Percentiles rank a stretch among this genome's conserved stretches.
Conservation (phyloP, 768 basidiomycete genomes). For the Phylloporus scabripes region DNA sequence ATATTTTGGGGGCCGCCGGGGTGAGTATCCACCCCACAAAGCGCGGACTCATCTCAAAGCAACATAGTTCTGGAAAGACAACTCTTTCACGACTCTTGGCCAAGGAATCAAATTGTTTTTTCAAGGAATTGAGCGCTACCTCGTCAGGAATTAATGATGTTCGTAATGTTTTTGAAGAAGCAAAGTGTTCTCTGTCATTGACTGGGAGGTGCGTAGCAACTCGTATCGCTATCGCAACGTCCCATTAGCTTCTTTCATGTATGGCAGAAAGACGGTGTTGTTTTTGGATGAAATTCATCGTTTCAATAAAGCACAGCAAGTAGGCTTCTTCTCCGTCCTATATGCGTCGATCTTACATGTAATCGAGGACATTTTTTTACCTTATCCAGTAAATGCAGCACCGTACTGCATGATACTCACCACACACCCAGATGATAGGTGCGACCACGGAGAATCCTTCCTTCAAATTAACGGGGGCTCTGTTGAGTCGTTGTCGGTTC, state of each 20-base stretch:
- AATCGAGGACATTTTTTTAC: constrained; percentile 69
- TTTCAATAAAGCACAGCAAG: constrained; percentile 69
- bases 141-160: constrained; percentile 64
- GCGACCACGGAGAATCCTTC: constrained; percentile 90
- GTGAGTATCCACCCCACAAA: constrained; percentile 24
- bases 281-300: constrained; percentile 86
- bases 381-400: constrained; percentile 34
- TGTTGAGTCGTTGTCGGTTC: constrained; percentile 73
- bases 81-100: constrained; percentile 73
- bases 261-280: constrained; percentile 57
- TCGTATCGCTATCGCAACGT: neutral
- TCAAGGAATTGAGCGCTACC: constrained; percentile 78
- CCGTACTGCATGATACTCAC: constrained; percentile 1
- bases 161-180: constrained; percentile 69
- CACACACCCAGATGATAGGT: constrained; percentile 51
- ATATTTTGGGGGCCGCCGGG: constrained; percentile 78
- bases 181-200: constrained; percentile 56
- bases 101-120: constrained; percentile 48
- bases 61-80: constrained; percentile 60
- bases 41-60: neutral
- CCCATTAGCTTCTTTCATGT: constrained; percentile 7
- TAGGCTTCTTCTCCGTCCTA: constrained; percentile 16
- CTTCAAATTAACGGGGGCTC: constrained; percentile 69
- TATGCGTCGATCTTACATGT: constrained; percentile 8
- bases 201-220: constrained; percentile 49